Conservation (phyloP, 306 rosid genomes). For the Corylus avellana region DNA sequence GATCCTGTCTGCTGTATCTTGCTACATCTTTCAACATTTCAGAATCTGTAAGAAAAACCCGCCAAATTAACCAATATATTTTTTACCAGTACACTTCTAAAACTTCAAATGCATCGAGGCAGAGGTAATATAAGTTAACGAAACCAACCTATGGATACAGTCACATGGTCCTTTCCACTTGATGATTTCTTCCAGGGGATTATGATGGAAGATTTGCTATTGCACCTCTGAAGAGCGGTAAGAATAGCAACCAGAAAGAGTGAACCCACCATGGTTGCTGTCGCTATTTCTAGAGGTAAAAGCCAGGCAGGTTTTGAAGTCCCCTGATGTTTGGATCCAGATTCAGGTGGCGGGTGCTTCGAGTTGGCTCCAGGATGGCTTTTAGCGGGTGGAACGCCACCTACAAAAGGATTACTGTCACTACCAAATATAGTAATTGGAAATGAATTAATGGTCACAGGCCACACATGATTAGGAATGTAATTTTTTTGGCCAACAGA, state of each 20-base stretch:
- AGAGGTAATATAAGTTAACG: slow-evolving; percentile 25
- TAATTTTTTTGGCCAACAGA: neutral
- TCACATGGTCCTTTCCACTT: slow-evolving; percentile 64
- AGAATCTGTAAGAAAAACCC: slow-evolving; percentile 54
- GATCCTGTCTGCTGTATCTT: slow-evolving; percentile 82
- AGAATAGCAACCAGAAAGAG: slow-evolving; percentile 65
- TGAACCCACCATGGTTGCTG: slow-evolving; percentile 77
- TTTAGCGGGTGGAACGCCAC: slow-evolving; percentile 58
- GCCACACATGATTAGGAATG: neutral
- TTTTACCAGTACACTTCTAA: slow-evolving; percentile 21
- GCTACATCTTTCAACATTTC: slow-evolving; percentile 80
- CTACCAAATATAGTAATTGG: slow-evolving; percentile 19
- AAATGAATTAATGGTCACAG: neutral
- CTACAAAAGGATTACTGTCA: slow-evolving; percentile 35
- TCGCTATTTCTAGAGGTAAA: slow-evolving; percentile 72
- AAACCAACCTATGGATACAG: slow-evolving; percentile 63
- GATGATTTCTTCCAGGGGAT: slow-evolving; percentile 92
- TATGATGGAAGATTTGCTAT: slow-evolving; percentile 74
- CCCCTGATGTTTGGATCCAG: slow-evolving; percentile 48
- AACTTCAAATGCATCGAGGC: slow-evolving; percentile 10
- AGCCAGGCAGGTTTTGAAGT: slow-evolving; percentile 82
- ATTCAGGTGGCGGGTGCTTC: slow-evolving; percentile 35
- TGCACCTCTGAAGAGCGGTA: slow-evolving; percentile 63
- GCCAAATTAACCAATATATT: slow-evolving; percentile 23
- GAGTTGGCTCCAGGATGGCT: slow-evolving; percentile 46